These are phyloP conservation scores for Epichloe glyceriae DNA, from an alignment of 2,329 filamentous ascomycete species.

Conservation along the genomic window DNA sequence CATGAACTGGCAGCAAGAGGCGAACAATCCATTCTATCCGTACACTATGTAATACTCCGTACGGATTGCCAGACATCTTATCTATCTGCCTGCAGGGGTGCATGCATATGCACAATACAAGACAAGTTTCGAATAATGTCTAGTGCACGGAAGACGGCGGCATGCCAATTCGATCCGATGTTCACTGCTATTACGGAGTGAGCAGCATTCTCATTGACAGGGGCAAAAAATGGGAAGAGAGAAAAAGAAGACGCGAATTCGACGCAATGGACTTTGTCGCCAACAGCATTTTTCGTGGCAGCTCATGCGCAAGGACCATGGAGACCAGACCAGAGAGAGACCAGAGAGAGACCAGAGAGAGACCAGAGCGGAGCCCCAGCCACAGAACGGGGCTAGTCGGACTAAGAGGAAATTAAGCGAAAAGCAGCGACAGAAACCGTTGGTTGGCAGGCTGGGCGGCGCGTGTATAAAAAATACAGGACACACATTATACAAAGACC, in stretches of 20 bases:
- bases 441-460: slow-evolving; percentile 15
- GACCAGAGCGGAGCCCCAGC: slow-evolving; percentile 1
- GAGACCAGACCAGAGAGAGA: background rate
- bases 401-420: slow-evolving; percentile 26
- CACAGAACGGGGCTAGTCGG: slow-evolving; percentile 17
- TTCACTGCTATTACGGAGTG: too few species aligned
- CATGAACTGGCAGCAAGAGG: too few species aligned
- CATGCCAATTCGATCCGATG: too few species aligned
- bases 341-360: background rate
- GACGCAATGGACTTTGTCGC: too few species aligned
- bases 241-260: background rate
- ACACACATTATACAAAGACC: slow-evolving; percentile 30
- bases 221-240: too few species aligned
- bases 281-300: background rate
- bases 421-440: slow-evolving; percentile 20
- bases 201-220: background rate
- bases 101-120: background rate
- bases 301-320: too few species aligned
- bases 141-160: background rate
- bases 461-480: slow-evolving; percentile 33
- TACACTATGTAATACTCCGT: too few species aligned
- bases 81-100: background rate
- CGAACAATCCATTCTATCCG: too few species aligned
- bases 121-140: background rate
- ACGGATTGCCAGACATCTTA: too few species aligned